These are phyloP conservation scores for Ocimum tenuiflorum DNA, from an alignment of 257 asterid species.

Conservation along the genomic window DNA sequence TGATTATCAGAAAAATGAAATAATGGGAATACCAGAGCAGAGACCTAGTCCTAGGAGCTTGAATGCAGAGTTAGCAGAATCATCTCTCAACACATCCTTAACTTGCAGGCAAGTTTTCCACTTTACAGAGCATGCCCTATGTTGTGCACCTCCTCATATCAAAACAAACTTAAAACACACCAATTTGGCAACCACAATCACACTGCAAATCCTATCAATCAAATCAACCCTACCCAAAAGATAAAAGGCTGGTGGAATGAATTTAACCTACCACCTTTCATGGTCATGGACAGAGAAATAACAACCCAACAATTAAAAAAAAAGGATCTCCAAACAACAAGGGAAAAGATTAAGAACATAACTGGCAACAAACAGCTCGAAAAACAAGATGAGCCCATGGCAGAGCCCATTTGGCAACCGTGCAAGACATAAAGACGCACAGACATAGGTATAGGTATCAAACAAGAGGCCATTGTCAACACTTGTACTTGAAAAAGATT, in stretches of 20 bases:
- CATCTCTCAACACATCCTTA: no score
- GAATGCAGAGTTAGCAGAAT: no score
- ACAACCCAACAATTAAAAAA: slow-evolving; percentile 23
- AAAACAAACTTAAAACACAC: not conserved
- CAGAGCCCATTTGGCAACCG: slow-evolving; percentile 19
- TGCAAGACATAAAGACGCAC: slow-evolving; percentile 18
- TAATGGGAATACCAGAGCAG: no score
- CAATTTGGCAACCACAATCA: slow-evolving; percentile 5
- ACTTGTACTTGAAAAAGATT: slow-evolving; percentile 20
- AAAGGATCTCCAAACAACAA: slow-evolving; percentile 10
- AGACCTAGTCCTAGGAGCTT: no score
- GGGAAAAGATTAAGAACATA: slow-evolving; percentile 10
- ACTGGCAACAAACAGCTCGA: slow-evolving; percentile 13
- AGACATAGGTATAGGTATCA: not conserved
- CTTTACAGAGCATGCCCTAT: not conserved
- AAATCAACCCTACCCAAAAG: slow-evolving; percentile 8
- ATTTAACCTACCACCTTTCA: slow-evolving; percentile 94
- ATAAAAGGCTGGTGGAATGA: slow-evolving; percentile 29
- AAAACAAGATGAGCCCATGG: slow-evolving; percentile 33
- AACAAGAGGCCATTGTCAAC: slow-evolving; percentile 20
- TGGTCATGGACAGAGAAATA: slow-evolving; percentile 28
- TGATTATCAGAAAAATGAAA: no score
- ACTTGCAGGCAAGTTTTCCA: not conserved
- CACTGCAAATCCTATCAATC: not conserved
- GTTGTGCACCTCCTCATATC: not conserved